A percentile compares a stretch with the other conserved stretches of the same genome.
These are phyloP conservation scores for Podospora pseudopauciseta DNA, from an alignment of 495 filamentous ascomycete genomes.

Conservation along the genomic window DNA sequence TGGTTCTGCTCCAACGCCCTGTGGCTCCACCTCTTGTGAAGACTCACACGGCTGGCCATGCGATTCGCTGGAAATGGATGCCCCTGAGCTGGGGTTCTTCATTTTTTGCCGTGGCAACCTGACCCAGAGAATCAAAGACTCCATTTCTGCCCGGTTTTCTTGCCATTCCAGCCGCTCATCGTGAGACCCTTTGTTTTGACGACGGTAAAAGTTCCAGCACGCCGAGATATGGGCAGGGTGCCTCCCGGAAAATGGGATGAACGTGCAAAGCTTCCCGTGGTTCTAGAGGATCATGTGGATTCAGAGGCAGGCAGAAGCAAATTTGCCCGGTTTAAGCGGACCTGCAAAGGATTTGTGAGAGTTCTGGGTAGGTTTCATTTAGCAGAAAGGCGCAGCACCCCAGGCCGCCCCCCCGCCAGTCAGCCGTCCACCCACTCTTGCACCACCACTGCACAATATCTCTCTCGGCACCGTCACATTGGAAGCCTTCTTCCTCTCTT, in stretches of 20 bases:
- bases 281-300: background rate
- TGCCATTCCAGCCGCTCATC: slow-evolving; percentile 2
- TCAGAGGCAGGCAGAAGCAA: background rate
- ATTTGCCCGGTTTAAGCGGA: background rate
- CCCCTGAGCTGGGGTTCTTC: slow-evolving; percentile 3
- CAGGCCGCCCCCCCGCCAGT: background rate
- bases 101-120: background rate
- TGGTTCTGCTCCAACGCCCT: background rate
- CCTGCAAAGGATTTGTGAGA: slow-evolving; percentile 2
- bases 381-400: slow-evolving; percentile 3
- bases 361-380: slow-evolving; percentile 2
- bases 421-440: background rate
- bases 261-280: background rate
- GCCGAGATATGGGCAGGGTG: background rate
- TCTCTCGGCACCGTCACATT: slow-evolving; percentile 7
- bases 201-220: background rate
- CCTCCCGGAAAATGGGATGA: background rate
- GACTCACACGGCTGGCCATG: background rate
- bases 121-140: background rate
- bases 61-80: background rate
- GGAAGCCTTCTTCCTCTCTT: slow-evolving; percentile 4
- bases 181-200: background rate
- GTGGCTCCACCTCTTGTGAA: slow-evolving; percentile 1
- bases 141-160: background rate
- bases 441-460: background rate